phyloP scores from a whole-genome alignment of 2,329 filamentous ascomycete species.

The Colletotrichum kahawae region DNA sequence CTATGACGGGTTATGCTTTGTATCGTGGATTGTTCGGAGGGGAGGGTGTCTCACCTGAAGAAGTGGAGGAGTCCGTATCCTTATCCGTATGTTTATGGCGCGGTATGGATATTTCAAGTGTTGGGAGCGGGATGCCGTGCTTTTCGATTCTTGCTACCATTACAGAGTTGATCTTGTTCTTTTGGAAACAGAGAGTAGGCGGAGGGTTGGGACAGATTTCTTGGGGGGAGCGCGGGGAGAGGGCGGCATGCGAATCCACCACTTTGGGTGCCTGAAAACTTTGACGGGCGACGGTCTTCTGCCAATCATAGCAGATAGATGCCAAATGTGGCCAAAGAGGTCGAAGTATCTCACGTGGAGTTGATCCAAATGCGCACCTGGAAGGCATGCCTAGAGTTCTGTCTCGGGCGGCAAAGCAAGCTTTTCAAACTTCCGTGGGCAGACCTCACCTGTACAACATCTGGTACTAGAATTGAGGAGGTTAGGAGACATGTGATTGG shows the following conservation, averaged over 20 bases:
- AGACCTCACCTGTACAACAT: accelerated
- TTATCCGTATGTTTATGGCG: not conserved
- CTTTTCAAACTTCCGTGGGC: accelerated
- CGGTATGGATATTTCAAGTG: not conserved
- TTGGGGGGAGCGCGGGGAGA: not conserved
- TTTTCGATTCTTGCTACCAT: not conserved
- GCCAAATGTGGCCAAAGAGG: not conserved
- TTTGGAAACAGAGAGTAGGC: not conserved
- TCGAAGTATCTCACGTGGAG: not conserved
- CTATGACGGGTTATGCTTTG: not conserved
- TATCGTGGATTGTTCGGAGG: not conserved
- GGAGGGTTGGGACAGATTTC: not conserved
- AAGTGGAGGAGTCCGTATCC: not conserved
- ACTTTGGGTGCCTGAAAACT: not conserved
- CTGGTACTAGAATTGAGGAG: not conserved
- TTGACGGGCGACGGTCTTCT: not conserved
- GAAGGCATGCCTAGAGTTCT: not conserved
- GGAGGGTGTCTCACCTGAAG: not conserved
- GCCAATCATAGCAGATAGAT: not conserved
- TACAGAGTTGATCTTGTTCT: not conserved
- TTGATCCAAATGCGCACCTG: not conserved
- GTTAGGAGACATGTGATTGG: accelerated
- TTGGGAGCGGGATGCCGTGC: not conserved
- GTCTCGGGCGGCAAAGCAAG: not conserved
- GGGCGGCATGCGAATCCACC: not conserved